Evolutionary conservation across 148 eudicot genomes (phyloP), one percentile per base, ranked within the genome.

Genomic region (Vaccinium darrowii): DNA sequence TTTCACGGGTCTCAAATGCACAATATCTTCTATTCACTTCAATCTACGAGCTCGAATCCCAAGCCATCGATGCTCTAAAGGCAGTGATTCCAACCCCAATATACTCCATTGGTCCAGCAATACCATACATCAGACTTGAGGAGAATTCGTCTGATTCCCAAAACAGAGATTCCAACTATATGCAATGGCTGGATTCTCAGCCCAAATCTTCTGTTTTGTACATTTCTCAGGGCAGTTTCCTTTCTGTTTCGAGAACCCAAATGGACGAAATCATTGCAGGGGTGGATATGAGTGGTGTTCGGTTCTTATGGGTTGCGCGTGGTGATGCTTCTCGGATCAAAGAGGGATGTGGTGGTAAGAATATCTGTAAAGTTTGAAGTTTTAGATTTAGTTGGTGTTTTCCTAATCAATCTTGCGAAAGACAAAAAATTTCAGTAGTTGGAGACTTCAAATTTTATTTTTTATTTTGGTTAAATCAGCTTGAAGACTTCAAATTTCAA

Each of bases 191-290:
- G 57, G 88, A 89, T 84, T 43, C 85, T 21, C 94, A 92, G 14
- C 91, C 91, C 39, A 27, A 84, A 14, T 75, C 49, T 25, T 91
- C 97, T 1, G 96, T 93, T 19, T 53, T 93, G 77, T 93, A 93
- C 81, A 83, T 93, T 25, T 93, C 95, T 13, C 88, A 71, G 12
- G 98, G 98, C 47, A 94, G 96, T 82, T 91, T 91, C 74, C 91
- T 93, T 15, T 91, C 96, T 3, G 88, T 89, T 43, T 89, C 95
- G 10, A 83, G 75, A 65, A 89, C 88, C 18, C 97, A 95, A 36
- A 87, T 92, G 90, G 90, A 91, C 9, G 95, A 95, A 81, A 87
- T 93, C 53, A 86, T 89, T 0, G 82, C 78, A 5, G 97, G 96
- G 10, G 49, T 93, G 19, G 84, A 79, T 36, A 89, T 80, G 19